Evolutionary conservation across 495 filamentous ascomycete species (phyloP), one percentile per base, ranked within the genome.

Genomic region (Xylaria grammica): DNA sequence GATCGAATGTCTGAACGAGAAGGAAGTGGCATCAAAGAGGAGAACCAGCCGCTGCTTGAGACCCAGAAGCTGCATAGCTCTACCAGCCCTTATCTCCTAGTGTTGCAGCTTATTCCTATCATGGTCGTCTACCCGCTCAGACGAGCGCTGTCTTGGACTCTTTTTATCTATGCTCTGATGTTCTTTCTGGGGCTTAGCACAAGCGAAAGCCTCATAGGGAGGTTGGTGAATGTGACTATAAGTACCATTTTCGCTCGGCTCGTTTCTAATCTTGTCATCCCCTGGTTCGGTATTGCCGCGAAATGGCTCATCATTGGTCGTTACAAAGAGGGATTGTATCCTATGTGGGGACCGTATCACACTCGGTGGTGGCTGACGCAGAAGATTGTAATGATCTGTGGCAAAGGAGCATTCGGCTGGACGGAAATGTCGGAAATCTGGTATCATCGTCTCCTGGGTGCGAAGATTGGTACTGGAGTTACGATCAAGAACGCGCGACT

Each of bases 271-370:
- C 51, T 72, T 8, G 56, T 74, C 3, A 52, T 64, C 7, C 80
- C 80, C 19, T 36, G 79, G 22, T 38, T 73, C 40, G 78, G 69
- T 13, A 81, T 82, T 13, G 15, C 66, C 5, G 70, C 74, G 57
- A 83, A 83, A 58, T 83, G 80, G 80, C 3, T 78, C 2, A 68
- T 82, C 45, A 77, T 83, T 51, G 80, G 80, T 8, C 72, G 75
- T 3, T 78, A 79, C 63, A 65, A 69, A 30, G 74, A 77, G 60
- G 80, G 80, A 4, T 60, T 82, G 19, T 82, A 74, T 44, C 80
- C 80, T 24, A 82, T 83, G 80, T 83, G 80, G 80, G 78, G 77
- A 4, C 53, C 57, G 4, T 83, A 81, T 63, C 80, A 83, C 65
- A 82, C 79, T 1, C 72, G 79, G 24, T 83, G 80, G 80, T 83